These are phyloP conservation scores for Stephania cephalantha DNA, from an alignment of 164 flowering plant genomes.

Conservation along the genomic window DNA sequence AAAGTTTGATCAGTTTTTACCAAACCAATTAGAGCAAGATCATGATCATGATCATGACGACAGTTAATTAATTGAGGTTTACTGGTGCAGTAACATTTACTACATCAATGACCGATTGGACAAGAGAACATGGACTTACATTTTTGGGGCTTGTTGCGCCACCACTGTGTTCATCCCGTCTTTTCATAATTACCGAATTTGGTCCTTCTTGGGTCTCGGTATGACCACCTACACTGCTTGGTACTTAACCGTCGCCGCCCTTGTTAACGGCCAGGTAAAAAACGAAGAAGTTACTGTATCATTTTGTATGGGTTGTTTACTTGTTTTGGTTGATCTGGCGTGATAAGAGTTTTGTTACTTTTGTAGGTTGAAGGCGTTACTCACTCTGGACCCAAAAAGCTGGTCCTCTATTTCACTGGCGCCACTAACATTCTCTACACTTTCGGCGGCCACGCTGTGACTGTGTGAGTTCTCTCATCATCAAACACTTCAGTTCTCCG, in stretches of 20 bases:
- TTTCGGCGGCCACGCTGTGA: slow-evolving; percentile 94
- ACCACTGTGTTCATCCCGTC: slow-evolving; percentile 95
- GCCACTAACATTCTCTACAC: slow-evolving; percentile 93
- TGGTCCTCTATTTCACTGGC: slow-evolving; percentile 87
- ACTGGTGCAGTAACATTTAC: slow-evolving; percentile 52
- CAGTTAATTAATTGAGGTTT: too few relatives aligned
- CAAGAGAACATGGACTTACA: slow-evolving; percentile 95
- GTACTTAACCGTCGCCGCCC: slow-evolving; percentile 76
- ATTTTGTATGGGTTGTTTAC: background rate
- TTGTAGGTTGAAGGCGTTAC: slow-evolving; percentile 56
- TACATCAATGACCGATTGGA: slow-evolving; percentile 88
- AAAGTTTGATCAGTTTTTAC: background rate
- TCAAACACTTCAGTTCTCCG: slow-evolving; percentile 10
- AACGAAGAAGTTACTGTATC: background rate
- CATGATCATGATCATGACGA: too few relatives aligned
- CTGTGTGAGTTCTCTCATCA: slow-evolving; percentile 37
- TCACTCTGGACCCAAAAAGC: slow-evolving; percentile 65
- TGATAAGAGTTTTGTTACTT: background rate
- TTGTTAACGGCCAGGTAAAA: slow-evolving; percentile 76
- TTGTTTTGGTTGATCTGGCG: background rate
- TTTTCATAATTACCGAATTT: slow-evolving; percentile 88
- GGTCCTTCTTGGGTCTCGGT: slow-evolving; percentile 93
- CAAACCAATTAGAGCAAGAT: background rate
- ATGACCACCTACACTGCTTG: slow-evolving; percentile 99
- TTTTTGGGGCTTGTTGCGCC: slow-evolving; percentile 96